These are phyloP conservation scores for Globisporangium ultimum DNA, from an alignment of 352 stramenopile genomes.

Conservation along the genomic window DNA sequence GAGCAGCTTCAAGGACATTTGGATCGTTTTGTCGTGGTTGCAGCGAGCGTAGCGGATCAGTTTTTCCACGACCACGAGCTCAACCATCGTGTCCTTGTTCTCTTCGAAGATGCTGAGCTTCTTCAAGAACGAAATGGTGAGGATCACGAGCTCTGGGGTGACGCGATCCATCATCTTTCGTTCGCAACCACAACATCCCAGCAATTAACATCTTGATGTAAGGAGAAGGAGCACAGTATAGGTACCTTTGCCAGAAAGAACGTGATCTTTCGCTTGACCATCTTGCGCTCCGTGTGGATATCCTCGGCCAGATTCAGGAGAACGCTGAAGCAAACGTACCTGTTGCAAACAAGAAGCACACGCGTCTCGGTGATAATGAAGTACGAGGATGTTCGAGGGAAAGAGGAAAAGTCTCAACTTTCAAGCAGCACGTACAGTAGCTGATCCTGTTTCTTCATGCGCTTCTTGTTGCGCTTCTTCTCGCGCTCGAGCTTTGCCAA, in stretches of 20 bases:
- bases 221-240: constrained; percentile 13
- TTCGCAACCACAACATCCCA: background rate
- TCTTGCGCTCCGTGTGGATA: constrained; percentile 92
- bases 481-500: constrained; percentile 71
- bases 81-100: constrained; percentile 92
- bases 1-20: constrained; percentile 85
- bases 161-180: constrained; percentile 82
- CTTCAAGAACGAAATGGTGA: constrained; percentile 91
- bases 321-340: constrained; percentile 90
- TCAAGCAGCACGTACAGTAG: constrained; percentile 59
- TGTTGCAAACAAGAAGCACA: constrained; percentile 15
- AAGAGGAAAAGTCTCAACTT: too few relatives aligned
- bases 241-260: constrained; percentile 71
- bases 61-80: constrained; percentile 74
- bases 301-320: constrained; percentile 95
- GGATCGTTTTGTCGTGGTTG: constrained; percentile 83
- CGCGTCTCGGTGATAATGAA: background rate
- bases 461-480: constrained; percentile 85
- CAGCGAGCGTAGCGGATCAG: constrained; percentile 77
- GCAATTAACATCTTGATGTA: background rate
- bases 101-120: constrained; percentile 95
- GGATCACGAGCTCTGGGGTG: constrained; percentile 85
- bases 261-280: constrained; percentile 93
- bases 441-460: constrained; percentile 92
- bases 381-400: background rate